Base-by-base conservation (phyloP, 2,329 filamentous ascomycete species). In the Botrytis paeoniae region DNA sequence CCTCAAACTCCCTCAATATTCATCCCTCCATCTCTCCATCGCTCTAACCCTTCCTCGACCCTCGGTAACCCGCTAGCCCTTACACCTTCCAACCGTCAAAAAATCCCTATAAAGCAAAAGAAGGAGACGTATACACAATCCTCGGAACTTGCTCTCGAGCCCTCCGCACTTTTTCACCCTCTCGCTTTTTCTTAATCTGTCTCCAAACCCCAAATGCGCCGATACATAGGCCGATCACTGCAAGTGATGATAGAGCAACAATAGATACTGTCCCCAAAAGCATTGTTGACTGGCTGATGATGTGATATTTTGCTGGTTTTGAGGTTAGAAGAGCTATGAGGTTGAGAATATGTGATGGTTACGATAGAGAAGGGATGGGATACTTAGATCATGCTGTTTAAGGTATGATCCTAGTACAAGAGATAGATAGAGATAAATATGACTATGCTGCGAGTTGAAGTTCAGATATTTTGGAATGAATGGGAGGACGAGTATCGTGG, bases 341-440 rank as follows among this genome's bases (percentile, higher is more conserved):
- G 48, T 54, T 54, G 14, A 3, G 2, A 54, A 16, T 29, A 54
- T 54, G 48, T n/a, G 10, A 54, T n/a, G 12, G 48, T 5, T 54
- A 4, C 0, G 25, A 54, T 14, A 16, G 12, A 0, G 3, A 54
- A 8, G 0, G 12, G 4, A 29, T 54, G 25, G 12, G 7, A 54
- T 29, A 16, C 48, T 29, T 7, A 4, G 25, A 6, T 2, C 16
- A 16, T 29, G 14, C 4, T 54, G 48, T 54, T 25, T 3, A 54
- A 7, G 16, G 25, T 54, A n/a, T 54, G 48, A 51, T 51, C 14
- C 22, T 14, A 51, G 10, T n/a, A 3, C 48, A 9, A n/a, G 25
- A 54, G 12, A n/a, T n/a, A n/a, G n/a, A n/a, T n/a, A n/a, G 25
- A 8, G 48, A 25, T 5, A 51, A 29, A 29, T 16, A 1, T 3